Base-by-base conservation (phyloP, 2,329 filamentous ascomycete species). In the Fusarium verrucosum region DNA sequence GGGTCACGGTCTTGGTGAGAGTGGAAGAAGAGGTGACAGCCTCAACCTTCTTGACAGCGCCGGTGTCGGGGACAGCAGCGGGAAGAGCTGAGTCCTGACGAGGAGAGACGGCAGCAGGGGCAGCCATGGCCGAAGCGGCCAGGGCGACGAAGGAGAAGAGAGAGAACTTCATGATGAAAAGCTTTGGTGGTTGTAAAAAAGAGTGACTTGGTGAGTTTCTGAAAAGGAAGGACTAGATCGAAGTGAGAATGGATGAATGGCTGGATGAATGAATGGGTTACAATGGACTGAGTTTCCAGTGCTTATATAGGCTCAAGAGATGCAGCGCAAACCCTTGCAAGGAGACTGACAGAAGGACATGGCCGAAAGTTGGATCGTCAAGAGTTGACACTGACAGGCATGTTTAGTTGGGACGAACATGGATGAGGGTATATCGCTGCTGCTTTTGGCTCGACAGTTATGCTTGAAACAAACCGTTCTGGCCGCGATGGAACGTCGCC, bases 161-260 rank as follows among this genome's bases (percentile, higher is more conserved):
- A 20, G 49, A 56, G 58, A 61, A 61, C 58, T 61, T 61, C 58
- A 61, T 61, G 7, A 16, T 61, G 57, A 50, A 35, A 23, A 25
- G 32, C n/a, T 33, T 13, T 16, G 10, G 23, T 19, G 23, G 20
- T 43, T 35, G 22, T 8, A 6, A n/a, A 16, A 56, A 61, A 56
- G 58, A 61, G 19, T 56, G 58, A 61, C 58, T 62, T 32, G 32
- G 57, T 61, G 42, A 62, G 57, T 43, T 62, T 38, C 10, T 13
- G n/a, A 40, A 43, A 61, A 62, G 14, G 58, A 61, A 32, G 16
- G 58, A 61, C 58, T 62, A 42, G 19, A 36, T 49, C 43, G 30
- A 55, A 56, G 32, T 28, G 49, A 43, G 32, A 35, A 41, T 45
- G 22, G 51, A 50, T 32, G 43, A 28, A 10, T 38, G 32, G 7